These are phyloP conservation scores for Kwoniella dendrophila DNA, from an alignment of 768 basidiomycete species.

Conservation along the genomic window DNA sequence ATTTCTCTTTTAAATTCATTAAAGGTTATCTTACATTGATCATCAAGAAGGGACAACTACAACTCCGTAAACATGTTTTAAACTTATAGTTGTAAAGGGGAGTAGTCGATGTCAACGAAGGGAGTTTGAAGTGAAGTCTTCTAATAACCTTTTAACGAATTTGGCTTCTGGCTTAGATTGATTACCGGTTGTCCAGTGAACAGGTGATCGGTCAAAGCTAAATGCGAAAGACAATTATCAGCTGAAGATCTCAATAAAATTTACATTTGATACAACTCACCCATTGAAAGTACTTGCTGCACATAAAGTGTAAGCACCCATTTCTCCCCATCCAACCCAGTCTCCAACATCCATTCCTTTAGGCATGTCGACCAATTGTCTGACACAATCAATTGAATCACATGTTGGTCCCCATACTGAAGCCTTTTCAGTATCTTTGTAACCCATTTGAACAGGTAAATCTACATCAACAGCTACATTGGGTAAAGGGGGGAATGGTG, in stretches of 20 bases:
- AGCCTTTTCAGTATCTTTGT: slow-evolving; percentile 53
- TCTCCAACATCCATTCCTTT: slow-evolving; percentile 80
- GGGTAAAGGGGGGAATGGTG: slow-evolving; percentile 51
- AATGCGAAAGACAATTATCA: background rate
- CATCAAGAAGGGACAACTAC: too few species aligned
- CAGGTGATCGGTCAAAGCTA: slow-evolving; percentile 43
- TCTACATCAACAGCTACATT: slow-evolving; percentile 56
- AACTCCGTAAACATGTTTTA: slow-evolving; percentile 5
- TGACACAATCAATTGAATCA: slow-evolving; percentile 93
- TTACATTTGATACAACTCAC: slow-evolving; percentile 13
- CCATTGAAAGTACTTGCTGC: slow-evolving; percentile 96
- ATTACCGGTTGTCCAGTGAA: slow-evolving; percentile 53
- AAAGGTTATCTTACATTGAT: too few species aligned
- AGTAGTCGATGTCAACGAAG: slow-evolving; percentile 52
- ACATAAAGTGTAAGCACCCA: slow-evolving; percentile 99
- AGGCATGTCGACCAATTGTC: slow-evolving; percentile 65
- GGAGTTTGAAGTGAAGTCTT: slow-evolving; percentile 40
- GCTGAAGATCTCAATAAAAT: background rate
- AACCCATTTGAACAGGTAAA: slow-evolving; percentile 55
- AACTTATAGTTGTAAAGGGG: slow-evolving; percentile 22
- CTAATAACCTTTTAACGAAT: slow-evolving; percentile 46
- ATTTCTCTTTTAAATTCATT: slow-evolving; percentile 5
- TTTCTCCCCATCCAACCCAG: slow-evolving; percentile 96
- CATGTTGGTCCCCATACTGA: slow-evolving; percentile 99
- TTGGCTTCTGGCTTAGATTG: slow-evolving; percentile 27